phyloP scores from a whole-genome alignment of 352 stramenopile species.

The Phytophthora idaei region DNA sequence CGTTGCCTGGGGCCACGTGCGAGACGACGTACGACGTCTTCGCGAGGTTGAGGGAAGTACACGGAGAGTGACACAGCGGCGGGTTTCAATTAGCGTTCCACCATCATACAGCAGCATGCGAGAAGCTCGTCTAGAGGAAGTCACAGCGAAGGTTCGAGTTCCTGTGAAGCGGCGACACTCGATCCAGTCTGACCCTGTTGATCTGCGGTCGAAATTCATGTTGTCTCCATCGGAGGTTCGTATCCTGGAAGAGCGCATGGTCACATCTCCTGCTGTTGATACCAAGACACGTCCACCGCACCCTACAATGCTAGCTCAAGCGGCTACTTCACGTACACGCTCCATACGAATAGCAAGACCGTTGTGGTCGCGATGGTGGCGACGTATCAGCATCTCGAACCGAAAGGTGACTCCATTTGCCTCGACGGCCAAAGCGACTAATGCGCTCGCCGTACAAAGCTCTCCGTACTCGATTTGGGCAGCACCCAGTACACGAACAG shows the following conservation, averaged over 20 bases:
- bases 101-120: slow-evolving; percentile 30
- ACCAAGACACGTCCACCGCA: slow-evolving; percentile 1
- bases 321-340: background rate
- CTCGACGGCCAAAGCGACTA: slow-evolving; percentile 6
- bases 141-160: background rate
- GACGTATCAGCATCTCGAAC: background rate
- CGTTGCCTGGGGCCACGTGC: slow-evolving; percentile 27
- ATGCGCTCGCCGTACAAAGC: background rate
- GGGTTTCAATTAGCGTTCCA: slow-evolving; percentile 36
- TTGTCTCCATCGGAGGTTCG: slow-evolving; percentile 30
- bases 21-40: slow-evolving; percentile 20
- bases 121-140: slow-evolving; percentile 7
- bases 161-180: slow-evolving; percentile 38
- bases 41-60: background rate
- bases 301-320: slow-evolving; percentile 11
- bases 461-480: slow-evolving; percentile 34
- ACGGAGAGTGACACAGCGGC: slow-evolving; percentile 23
- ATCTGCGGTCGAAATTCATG: slow-evolving; percentile 31
- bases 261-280: background rate
- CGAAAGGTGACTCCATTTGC: slow-evolving; percentile 25
- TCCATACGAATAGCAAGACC: background rate
- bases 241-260: slow-evolving; percentile 34
- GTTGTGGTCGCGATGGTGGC: slow-evolving; percentile 11
- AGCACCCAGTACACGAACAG: background rate
- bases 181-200: slow-evolving; percentile 32